Evolutionary conservation across 2,329 filamentous ascomycete species (phyloP), one percentile per base, ranked within the genome.

Genomic region (Beauveria australis): DNA sequence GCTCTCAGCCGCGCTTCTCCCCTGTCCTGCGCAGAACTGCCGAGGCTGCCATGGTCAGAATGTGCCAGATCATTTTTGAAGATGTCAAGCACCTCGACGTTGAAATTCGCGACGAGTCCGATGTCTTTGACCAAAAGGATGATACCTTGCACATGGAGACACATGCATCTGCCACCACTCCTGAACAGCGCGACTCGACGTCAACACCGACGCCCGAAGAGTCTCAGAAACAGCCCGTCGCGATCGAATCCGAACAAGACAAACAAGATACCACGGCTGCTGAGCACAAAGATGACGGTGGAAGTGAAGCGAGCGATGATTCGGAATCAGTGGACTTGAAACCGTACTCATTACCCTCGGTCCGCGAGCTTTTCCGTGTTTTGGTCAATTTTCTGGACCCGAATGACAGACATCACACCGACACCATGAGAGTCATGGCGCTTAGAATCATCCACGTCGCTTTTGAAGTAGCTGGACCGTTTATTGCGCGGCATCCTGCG

Each of bases 31-130:
- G 93, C 64, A 84, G 92, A 64, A 96, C 92, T 22, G 94, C 94
- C 2, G 94, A 99, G 74, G 94, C 96, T 70, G 89, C 92, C 59
- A 97, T 99, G 92, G 91, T 97, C 51, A 91, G 91, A 66, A 99
- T 99, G 94, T 97, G 94, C 71, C 94, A 99, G 75, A 92, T 96
- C 66, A 96, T 99, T 68, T 99, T 99, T 71, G 89, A 92, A 73
- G 87, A 95, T 63, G 77, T 99, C 57, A 96, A 96, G 73, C 87
- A 92, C 65, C 78, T 97, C 8, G 91, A 95, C 67, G 81, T 89
- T 52, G 88, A 92, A 70, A 83, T 86, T 24, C 85, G 85, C 14
- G 83, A 88, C 43, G 85, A 89, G 63, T 75, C 83, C 7, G 83
- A 87, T 41, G 82, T 82, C 3, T 74, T 89, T 61, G 88, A 91